Conservation (phyloP, 441 rosid genomes). For the Croton laevigatus region DNA sequence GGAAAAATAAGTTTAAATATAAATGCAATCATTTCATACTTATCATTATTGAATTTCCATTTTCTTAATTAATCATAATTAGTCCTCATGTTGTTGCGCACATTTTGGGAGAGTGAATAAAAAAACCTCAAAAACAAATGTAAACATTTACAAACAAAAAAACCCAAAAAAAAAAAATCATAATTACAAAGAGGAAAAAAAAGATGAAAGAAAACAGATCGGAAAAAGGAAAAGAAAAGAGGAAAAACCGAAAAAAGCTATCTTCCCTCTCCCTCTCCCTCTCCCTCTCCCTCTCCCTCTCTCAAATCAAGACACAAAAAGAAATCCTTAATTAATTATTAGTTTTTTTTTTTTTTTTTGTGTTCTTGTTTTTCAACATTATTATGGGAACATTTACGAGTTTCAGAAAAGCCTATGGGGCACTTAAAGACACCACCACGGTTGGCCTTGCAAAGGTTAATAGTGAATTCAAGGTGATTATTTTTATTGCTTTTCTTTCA, state of each 20-base stretch:
- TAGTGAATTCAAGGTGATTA: slow-evolving; percentile 69
- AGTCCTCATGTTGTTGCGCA: too few relatives aligned
- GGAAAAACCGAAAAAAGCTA: background rate
- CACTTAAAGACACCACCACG: slow-evolving; percentile 74
- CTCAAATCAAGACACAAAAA: slow-evolving; percentile 11
- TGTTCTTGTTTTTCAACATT: background rate
- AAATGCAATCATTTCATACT: too few relatives aligned
- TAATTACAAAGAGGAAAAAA: too few relatives aligned
- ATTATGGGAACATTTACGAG: slow-evolving; percentile 65
- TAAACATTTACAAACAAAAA: too few relatives aligned
- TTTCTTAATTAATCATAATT: too few relatives aligned
- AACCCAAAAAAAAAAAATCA: too few relatives aligned
- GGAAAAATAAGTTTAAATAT: too few relatives aligned
- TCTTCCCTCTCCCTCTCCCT: background rate
- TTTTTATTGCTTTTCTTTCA: background rate
- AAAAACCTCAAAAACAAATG: too few relatives aligned
- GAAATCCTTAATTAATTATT: background rate
- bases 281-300: background rate
- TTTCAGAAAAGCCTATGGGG: slow-evolving; percentile 76
- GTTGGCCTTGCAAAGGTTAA: slow-evolving; percentile 87
- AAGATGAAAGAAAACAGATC: background rate
- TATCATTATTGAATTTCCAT: too few relatives aligned
- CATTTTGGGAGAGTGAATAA: too few relatives aligned
- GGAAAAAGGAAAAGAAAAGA: background rate
- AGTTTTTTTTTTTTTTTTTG: background rate